These are phyloP conservation scores for Brachypodium distachyon DNA, from an alignment of 202 grass and related monocot species.

Conservation along the genomic window DNA sequence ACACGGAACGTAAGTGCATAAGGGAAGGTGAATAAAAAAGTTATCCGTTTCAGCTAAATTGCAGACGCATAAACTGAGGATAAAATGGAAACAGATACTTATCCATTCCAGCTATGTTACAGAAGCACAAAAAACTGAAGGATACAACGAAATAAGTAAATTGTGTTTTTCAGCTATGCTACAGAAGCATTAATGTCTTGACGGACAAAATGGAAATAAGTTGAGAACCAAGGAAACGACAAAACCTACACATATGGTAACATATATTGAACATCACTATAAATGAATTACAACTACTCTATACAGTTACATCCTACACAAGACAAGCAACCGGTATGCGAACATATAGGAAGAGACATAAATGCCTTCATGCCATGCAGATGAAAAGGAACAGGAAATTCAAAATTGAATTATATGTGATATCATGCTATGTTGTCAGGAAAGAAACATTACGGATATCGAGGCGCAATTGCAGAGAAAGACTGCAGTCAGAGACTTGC, in stretches of 20 bases:
- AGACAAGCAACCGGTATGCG: neutral
- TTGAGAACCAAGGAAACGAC: neutral
- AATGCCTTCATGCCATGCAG: constrained; percentile 18
- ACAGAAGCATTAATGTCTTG: neutral
- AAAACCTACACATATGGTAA: constrained; percentile 2
- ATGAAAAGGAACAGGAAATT: constrained; percentile 20
- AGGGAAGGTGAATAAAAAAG: neutral
- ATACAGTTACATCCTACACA: neutral
- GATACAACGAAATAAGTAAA: neutral
- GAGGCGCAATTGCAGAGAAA: constrained; percentile 79
- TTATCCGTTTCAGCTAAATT: constrained; percentile 11
- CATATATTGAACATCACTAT: neutral
- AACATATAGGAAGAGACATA: constrained; percentile 3
- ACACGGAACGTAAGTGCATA: neutral
- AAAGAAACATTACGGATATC: constrained; percentile 98
- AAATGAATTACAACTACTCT: neutral
- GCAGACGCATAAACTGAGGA: neutral
- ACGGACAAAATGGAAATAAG: constrained; percentile 2
- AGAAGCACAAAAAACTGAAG: constrained; percentile 7
- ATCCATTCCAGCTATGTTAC: constrained; percentile 19
- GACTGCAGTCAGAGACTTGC: constrained; percentile 84
- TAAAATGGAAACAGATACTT: constrained; percentile 10
- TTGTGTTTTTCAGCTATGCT: neutral
- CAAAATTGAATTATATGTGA: constrained; percentile 20
- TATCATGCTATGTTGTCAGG: constrained; percentile 26